Evolutionary conservation across 1,284 basidiomycete species (phyloP).

Genomic region (Singerocomus inundabilis): DNA sequence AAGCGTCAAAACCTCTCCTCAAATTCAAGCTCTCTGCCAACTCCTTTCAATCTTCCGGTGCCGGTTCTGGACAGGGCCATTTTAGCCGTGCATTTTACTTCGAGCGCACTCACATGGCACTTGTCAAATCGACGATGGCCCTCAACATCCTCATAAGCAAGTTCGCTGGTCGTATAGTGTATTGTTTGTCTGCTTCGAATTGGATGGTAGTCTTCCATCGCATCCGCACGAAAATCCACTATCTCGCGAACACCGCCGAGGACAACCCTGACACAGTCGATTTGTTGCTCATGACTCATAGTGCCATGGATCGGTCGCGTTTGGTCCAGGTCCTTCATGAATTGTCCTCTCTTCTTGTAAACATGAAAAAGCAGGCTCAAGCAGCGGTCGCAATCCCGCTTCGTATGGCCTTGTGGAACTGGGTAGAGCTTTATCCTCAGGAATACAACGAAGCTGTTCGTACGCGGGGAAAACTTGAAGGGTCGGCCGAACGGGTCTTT

Average conservation of each 20-base stretch:
- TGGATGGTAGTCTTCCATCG: conserved; percentile 81
- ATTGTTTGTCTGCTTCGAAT: conserved; percentile 87
- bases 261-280: conserved; percentile 68
- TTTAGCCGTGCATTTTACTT: conserved; percentile 46
- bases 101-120: conserved; percentile 66
- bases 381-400: conserved; percentile 72
- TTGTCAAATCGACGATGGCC: conserved; percentile 54
- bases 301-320: conserved; percentile 63
- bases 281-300: conserved; percentile 71
- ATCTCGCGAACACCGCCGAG: conserved; percentile 53
- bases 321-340: conserved; percentile 74
- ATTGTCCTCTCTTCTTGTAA: conserved; percentile 79
- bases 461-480: conserved; percentile 67
- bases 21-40: conserved; percentile 33
- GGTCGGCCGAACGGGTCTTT: conserved; percentile 80
- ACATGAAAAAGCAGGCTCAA: conserved; percentile 78
- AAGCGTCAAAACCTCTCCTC: conserved; percentile 29
- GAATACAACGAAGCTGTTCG: conserved; percentile 79
- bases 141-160: conserved; percentile 64
- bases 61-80: conserved; percentile 24
- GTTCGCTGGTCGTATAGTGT: conserved; percentile 78
- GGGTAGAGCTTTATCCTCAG: conserved; percentile 80
- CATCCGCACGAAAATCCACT: conserved; percentile 71
- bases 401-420: conserved; percentile 86
- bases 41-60: conserved; percentile 33